These are phyloP conservation scores for Calonectria pseudoturangicola DNA, from an alignment of 2,329 filamentous ascomycete species.

Conservation along the genomic window DNA sequence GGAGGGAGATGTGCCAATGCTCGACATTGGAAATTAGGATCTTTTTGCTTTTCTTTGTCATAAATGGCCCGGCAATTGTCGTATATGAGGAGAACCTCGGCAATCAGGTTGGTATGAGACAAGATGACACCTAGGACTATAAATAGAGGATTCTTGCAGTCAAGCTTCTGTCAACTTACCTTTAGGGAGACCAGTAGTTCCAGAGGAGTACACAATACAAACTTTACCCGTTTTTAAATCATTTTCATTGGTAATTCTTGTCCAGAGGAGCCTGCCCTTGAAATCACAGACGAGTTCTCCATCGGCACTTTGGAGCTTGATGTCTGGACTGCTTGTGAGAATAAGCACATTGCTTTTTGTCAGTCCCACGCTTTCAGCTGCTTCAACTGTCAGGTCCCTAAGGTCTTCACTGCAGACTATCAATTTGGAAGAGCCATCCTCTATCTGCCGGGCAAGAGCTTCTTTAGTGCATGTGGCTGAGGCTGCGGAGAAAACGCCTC, in stretches of 20 bases:
- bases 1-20: slow-evolving; percentile 65
- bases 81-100: slow-evolving; percentile 57
- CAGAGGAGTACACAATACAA: slow-evolving; percentile 68
- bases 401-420: slow-evolving; percentile 69
- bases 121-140: slow-evolving; percentile 60
- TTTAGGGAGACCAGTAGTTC: slow-evolving; percentile 69
- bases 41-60: slow-evolving; percentile 50
- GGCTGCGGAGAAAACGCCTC: slow-evolving; percentile 74
- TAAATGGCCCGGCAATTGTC: slow-evolving; percentile 56
- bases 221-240: slow-evolving; percentile 64
- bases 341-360: slow-evolving; percentile 68
- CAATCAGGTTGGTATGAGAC: slow-evolving; percentile 66
- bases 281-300: slow-evolving; percentile 52
- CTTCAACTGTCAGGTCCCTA: slow-evolving; percentile 67
- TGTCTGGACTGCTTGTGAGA: slow-evolving; percentile 62
- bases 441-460: slow-evolving; percentile 69
- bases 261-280: slow-evolving; percentile 68
- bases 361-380: slow-evolving; percentile 67
- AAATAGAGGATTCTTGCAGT: neutral
- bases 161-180: slow-evolving; percentile 46
- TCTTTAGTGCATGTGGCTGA: slow-evolving; percentile 68
- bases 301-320: slow-evolving; percentile 54
- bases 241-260: slow-evolving; percentile 68
- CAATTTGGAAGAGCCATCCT: slow-evolving; percentile 61
- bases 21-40: slow-evolving; percentile 54